These are phyloP conservation scores for Cicer bijugum DNA, from an alignment of 306 rosid genomes.

Conservation along the genomic window DNA sequence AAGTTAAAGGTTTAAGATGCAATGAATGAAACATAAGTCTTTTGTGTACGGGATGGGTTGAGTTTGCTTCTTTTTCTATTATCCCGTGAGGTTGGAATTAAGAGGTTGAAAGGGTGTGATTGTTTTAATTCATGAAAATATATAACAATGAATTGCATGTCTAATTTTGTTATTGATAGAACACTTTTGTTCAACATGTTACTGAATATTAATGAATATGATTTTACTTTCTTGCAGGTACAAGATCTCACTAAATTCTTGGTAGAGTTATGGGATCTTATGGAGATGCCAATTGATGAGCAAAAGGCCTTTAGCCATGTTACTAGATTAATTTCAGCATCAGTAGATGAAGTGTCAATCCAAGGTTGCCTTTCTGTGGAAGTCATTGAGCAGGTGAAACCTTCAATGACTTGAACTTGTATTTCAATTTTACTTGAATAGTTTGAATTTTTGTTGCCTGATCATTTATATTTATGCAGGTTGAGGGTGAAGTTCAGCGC, in stretches of 20 bases:
- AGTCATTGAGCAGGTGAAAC: slow-evolving; percentile 72
- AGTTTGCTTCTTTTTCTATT: slow-evolving; percentile 26
- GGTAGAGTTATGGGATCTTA: slow-evolving; percentile 79
- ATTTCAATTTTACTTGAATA: slow-evolving; percentile 27
- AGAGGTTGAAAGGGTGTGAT: slow-evolving; percentile 20
- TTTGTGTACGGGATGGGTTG: background rate
- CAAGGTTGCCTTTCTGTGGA: slow-evolving; percentile 72
- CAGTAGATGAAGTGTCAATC: slow-evolving; percentile 68
- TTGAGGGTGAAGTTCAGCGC: slow-evolving; percentile 70
- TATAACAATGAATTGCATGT: slow-evolving; percentile 15
- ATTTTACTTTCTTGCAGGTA: slow-evolving; percentile 53
- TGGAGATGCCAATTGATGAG: slow-evolving; percentile 72
- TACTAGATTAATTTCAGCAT: slow-evolving; percentile 61
- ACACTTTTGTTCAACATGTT: slow-evolving; percentile 21
- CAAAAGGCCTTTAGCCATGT: slow-evolving; percentile 66
- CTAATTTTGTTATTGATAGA: slow-evolving; percentile 6
- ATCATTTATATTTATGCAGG: slow-evolving; percentile 50
- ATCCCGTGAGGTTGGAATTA: background rate
- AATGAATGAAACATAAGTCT: background rate
- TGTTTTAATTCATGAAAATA: background rate
- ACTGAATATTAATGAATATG: slow-evolving; percentile 25
- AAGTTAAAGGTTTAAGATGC: background rate
- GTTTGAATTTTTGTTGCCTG: slow-evolving; percentile 24
- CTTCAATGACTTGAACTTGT: slow-evolving; percentile 26
- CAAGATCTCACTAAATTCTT: slow-evolving; percentile 65